These are phyloP conservation scores for Penicillium glabrum DNA, from an alignment of 2,329 filamentous ascomycete genomes.

Conservation along the genomic window DNA sequence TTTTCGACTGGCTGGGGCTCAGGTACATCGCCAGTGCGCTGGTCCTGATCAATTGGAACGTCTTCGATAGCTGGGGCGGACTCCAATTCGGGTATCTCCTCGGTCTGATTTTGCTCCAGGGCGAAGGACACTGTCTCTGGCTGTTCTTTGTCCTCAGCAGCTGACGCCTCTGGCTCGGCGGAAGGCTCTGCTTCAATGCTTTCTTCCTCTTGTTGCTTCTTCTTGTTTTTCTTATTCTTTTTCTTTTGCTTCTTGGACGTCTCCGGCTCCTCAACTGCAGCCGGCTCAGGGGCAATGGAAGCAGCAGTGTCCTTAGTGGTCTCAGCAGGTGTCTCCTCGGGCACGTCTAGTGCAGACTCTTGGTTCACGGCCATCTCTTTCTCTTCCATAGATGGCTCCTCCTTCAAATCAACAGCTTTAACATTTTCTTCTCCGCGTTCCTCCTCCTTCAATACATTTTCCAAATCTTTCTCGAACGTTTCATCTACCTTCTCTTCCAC, in stretches of 20 bases:
- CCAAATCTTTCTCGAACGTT: background rate
- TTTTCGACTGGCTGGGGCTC: background rate
- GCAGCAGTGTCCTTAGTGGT: background rate
- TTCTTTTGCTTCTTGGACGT: slow-evolving; percentile 22
- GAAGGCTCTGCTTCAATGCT: slow-evolving; percentile 2
- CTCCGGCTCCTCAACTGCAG: slow-evolving; percentile 10
- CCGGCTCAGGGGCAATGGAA: background rate
- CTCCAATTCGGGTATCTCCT: slow-evolving; percentile 4
- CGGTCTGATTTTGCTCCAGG: slow-evolving; percentile 3
- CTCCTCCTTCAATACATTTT: background rate
- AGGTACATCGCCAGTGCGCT: background rate
- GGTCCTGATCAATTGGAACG: background rate
- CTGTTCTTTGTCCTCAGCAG: slow-evolving; percentile 18
- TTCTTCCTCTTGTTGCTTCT: slow-evolving; percentile 12
- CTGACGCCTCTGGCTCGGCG: background rate
- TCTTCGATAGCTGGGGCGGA: slow-evolving; percentile 4
- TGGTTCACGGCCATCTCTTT: background rate
- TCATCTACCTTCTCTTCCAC: slow-evolving; percentile 2
- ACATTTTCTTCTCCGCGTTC: background rate
- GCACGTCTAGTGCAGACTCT: slow-evolving; percentile 2
- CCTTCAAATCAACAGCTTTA: background rate
- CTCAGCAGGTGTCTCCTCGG: slow-evolving; percentile 3
- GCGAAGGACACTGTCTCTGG: slow-evolving; percentile 4
- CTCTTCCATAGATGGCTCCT: slow-evolving; percentile 1
- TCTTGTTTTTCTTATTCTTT: slow-evolving; percentile 23